These are phyloP conservation scores for Coemansia sp. DNA, from an alignment of 192 early-diverging fungal species.

Conservation along the genomic window DNA sequence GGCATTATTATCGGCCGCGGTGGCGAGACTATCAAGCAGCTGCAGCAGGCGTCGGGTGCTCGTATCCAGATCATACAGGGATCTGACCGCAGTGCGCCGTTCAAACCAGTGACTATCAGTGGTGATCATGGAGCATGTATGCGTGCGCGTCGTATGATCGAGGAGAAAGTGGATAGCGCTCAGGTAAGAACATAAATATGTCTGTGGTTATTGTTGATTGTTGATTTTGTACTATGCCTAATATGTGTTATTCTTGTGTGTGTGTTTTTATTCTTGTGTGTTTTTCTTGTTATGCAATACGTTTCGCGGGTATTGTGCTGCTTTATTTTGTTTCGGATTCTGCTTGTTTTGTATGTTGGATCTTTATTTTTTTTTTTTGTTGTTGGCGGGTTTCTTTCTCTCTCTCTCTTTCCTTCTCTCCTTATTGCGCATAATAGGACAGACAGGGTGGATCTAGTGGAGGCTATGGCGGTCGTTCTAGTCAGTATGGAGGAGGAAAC, in stretches of 20 bases:
- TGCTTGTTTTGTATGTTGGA: conserved; percentile 21
- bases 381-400: not conserved
- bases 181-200: conserved; percentile 40
- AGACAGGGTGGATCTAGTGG: conserved; percentile 20
- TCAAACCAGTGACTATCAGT: conserved; percentile 37
- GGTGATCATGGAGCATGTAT: conserved; percentile 37
- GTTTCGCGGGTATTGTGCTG: not conserved
- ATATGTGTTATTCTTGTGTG: conserved; percentile 7
- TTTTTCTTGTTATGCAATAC: conserved; percentile 7
- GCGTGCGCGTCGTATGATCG: conserved; percentile 51
- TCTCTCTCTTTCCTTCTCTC: not conserved
- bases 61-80: conserved; percentile 54
- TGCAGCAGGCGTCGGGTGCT: conserved; percentile 47
- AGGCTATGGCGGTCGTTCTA: conserved; percentile 25
- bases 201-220: not conserved
- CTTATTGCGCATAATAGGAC: conserved; percentile 22
- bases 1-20: conserved; percentile 52
- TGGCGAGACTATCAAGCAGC: conserved; percentile 53
- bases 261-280: not conserved
- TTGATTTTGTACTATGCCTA: not conserved
- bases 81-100: conserved; percentile 35
- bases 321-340: conserved; percentile 6
- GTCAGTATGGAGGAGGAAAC: conserved; percentile 9
- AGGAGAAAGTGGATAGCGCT: conserved; percentile 44
- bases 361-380: not conserved